Evolutionary conservation across 208 protist genomes (phyloP).

Genomic region (Plasmodiophora brassicae): DNA sequence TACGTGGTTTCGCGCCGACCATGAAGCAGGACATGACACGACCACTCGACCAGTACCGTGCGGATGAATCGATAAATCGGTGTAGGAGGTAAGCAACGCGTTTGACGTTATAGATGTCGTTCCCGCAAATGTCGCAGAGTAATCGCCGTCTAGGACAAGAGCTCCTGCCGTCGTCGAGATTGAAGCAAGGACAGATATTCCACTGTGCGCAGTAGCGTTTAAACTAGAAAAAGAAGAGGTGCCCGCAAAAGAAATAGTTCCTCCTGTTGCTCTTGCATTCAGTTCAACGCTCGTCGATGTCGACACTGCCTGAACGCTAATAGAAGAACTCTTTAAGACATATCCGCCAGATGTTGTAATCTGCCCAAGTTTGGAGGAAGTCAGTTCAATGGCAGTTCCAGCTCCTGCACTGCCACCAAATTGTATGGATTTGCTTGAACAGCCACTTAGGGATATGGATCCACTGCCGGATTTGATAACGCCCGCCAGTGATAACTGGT

Average conservation of each 20-base stretch:
- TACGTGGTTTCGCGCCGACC: too few species aligned
- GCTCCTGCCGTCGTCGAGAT: too few species aligned
- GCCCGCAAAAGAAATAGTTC: neutral
- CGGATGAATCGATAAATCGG: too few species aligned
- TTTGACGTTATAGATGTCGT: too few species aligned
- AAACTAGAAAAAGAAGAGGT: neutral
- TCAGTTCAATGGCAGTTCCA: neutral
- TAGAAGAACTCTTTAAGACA: neutral
- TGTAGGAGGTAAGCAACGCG: too few species aligned
- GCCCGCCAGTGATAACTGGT: neutral
- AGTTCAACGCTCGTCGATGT: neutral
- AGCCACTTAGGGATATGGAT: neutral
- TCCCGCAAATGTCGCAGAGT: too few species aligned
- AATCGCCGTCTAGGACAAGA: too few species aligned
- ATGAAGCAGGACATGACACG: too few species aligned
- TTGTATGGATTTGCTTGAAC: neutral
- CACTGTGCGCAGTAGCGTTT: too few species aligned
- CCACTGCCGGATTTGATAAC: neutral
- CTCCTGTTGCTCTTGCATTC: neutral
- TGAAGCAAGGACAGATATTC: too few species aligned
- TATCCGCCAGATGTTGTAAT: neutral
- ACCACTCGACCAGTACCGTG: too few species aligned
- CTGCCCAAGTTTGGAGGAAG: neutral
- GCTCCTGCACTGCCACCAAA: neutral
- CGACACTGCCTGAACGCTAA: neutral